Evolutionary conservation across 2,329 filamentous ascomycete species (phyloP).

Genomic region (Ambrosiella beaveri): DNA sequence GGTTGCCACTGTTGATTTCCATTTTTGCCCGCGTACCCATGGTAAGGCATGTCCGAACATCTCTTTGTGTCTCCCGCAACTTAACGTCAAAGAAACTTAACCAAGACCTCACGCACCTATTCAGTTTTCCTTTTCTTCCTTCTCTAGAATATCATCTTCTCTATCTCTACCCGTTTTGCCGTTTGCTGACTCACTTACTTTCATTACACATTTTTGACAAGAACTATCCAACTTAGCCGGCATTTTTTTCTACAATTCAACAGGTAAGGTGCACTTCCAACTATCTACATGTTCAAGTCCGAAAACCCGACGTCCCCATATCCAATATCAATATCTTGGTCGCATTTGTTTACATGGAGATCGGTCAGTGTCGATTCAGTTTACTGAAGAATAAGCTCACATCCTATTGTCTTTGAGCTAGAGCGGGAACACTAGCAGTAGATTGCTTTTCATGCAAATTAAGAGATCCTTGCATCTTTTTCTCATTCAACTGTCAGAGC

Average conservation of each 20-base stretch:
- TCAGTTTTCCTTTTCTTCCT: slow-evolving; percentile 7
- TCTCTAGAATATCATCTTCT: slow-evolving; percentile 3
- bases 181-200: background rate
- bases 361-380: background rate
- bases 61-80: slow-evolving; percentile 13
- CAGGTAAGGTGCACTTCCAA: background rate
- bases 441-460: background rate
- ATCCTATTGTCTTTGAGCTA: background rate
- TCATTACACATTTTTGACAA: slow-evolving; percentile 1
- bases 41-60: slow-evolving; percentile 13
- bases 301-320: background rate
- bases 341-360: background rate
- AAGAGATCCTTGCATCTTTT: background rate
- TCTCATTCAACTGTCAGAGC: background rate
- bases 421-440: background rate
- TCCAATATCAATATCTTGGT: background rate
- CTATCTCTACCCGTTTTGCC: background rate
- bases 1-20: slow-evolving; percentile 36
- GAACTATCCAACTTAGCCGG: background rate
- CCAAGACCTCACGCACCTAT: slow-evolving; percentile 9
- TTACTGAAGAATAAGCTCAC: background rate
- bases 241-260: background rate
- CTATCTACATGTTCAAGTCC: background rate
- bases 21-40: slow-evolving; percentile 13
- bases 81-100: slow-evolving; percentile 10